A percentile compares a stretch with the other conserved stretches of the same genome.
phyloP scores from a whole-genome alignment of 2,329 filamentous ascomycete species.

The Botryotinia calthae region DNA sequence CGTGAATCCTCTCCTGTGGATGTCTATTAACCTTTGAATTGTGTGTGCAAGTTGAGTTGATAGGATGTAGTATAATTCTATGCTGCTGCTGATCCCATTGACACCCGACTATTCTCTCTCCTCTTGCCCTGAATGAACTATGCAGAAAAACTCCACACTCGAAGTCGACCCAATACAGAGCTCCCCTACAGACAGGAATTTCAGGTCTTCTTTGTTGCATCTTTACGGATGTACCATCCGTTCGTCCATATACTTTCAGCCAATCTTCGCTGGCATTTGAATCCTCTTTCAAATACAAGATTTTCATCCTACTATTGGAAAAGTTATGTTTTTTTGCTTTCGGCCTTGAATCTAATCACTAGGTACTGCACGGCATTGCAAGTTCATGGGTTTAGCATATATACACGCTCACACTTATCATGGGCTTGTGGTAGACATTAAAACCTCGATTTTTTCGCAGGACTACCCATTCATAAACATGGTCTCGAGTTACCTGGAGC shows the following conservation, averaged over 20 bases:
- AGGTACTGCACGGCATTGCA: background rate
- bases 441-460: slow-evolving; percentile 55
- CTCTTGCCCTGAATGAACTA: background rate
- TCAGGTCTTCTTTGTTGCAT: background rate
- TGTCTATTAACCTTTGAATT: background rate
- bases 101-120: background rate
- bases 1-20: background rate
- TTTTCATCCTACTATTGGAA: background rate
- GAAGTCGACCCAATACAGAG: background rate
- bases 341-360: background rate
- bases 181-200: background rate
- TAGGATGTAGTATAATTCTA: background rate
- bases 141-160: background rate
- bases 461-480: slow-evolving; percentile 57
- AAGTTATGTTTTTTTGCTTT: background rate
- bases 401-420: background rate
- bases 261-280: background rate
- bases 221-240: background rate
- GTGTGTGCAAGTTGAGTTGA: background rate
- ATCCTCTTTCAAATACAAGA: background rate
- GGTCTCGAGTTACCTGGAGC: slow-evolving; percentile 61
- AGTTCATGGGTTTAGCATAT: background rate
- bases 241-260: background rate
- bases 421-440: slow-evolving; percentile 56
- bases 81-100: background rate